Evolutionary conservation across 257 asterid species (phyloP), one percentile per base, ranked within the genome.

Genomic region (Petrea volubilis): DNA sequence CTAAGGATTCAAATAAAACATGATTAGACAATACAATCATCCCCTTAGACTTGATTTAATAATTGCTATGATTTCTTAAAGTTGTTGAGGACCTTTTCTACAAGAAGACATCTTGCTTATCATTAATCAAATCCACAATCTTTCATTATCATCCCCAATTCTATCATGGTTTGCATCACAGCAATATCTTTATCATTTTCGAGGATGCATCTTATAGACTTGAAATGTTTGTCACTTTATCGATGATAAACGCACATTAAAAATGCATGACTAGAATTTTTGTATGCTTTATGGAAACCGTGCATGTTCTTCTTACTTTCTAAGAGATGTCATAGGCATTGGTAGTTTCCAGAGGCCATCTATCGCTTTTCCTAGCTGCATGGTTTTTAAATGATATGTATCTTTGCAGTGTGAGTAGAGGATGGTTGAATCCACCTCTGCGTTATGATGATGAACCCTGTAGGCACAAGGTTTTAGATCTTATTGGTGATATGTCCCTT

Each of bases 391-490:
- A n/a, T 33, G 43, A 55, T 38, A 15, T 28, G 17, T 20, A 24
- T 69, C 20, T 64, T 51, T 71, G 70, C 82, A 90, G 99, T 81
- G 74, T 61, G 67, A 85, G 60, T 59, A 78, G 73, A 74, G 99
- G 98, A 64, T 94, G 96, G 99, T 64, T 94, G 82, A 94, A 91
- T 70, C 96, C 97, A 68, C 99, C 99, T 0, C 82, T 94, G 68
- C 96, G 82, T 61, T 89, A 81, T 67, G 70, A 60, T 23, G 85
- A 94, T 23, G 99, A 94, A 82, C 95, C 99, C 46, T 91, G 99
- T 78, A 86, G 99, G 69, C 99, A 94, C 77, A 94, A 94, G 87
- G 90, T 86, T 72, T 81, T 94, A 72, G 99, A 94, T 86, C 91
- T 94, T 77, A 91, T 94, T 71, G 99, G 99, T 31, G 99, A 94